Evolutionary conservation across 2,329 filamentous ascomycete species (phyloP), one percentile per base, ranked within the genome.

Genomic region (Fusarium brachygibbosum): DNA sequence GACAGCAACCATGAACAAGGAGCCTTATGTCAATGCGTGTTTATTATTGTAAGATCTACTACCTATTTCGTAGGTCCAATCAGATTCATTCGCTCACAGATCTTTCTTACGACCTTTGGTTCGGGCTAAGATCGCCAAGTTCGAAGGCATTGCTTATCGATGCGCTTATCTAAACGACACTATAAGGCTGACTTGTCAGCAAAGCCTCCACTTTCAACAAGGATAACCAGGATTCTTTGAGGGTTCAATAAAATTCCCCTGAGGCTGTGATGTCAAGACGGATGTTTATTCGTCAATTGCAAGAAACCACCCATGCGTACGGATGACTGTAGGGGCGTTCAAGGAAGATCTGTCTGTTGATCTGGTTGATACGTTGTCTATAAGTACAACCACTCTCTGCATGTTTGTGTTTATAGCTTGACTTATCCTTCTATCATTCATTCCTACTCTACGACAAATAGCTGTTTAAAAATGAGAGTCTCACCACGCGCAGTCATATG

Each of bases 161-260:
- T 8, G 17, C 32, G 46, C 46, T 44, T 50, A 50, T 50, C 46
- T 50, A 50, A 19, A 50, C 46, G 46, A 44, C 32, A 16, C 32
- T 17, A 19, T 35, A 50, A 3, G 46, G 46, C 46, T 38, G 46
- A 50, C 21, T n/a, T 16, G 46, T 28, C 23, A 37, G 21, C 17
- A 28, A 25, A 35, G 16, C 4, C 31, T n/a, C 7, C 46, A 49
- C 16, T n/a, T 4, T 28, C 16, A 14, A 12, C 17, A 25, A 28
- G 21, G 17, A 19, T 44, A 2, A n/a, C 10, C 16, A 10, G 14
- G 21, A 25, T 25, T n/a, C 16, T 16, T 17, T 11, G 21, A 3
- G 34, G 12, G 13, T 9, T 6, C 4, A 44, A 12, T n/a, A 21
- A n/a, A 29, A 7, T 17, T 3, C 6, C 6, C 8, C 6, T 13